Evolutionary conservation across 1,284 basidiomycete species (phyloP), one percentile per base, ranked within the genome.

Genomic region (Agroathelia rolfsii): DNA sequence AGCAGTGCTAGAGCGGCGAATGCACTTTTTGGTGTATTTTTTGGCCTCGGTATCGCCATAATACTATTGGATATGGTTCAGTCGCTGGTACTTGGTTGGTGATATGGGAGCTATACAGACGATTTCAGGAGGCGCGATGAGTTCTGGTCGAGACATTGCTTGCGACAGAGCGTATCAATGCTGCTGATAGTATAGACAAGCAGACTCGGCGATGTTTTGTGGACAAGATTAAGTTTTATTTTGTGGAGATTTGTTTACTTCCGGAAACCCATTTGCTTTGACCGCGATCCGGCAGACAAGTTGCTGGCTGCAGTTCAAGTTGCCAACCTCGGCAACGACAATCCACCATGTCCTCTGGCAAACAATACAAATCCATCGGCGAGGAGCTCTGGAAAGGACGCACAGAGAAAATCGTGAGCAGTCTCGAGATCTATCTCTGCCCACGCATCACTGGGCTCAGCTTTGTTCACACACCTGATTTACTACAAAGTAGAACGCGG

Each of bases 11-110:
- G 24, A 13, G 27, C 16, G 31, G 19, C 26, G 21, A 32, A 52
- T 73, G 40, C 51, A 94, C 92, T 93, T 96, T 61, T 80, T 75
- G 0, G 95, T 96, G 56, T 99, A 99, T 64, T 99, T 99, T 53
- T 76, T 76, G 16, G 95, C 94, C 57, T 97, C 94, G 15, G 65
- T 64, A 54, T 98, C 94, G 38, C 89, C 90, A 73, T 99, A 99
- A 52, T 94, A 98, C 90, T 95, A 48, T 33, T n/a, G n/a, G n/a
- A n/a, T n/a, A n/a, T n/a, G n/a, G n/a, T n/a, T n/a, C n/a, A n/a
- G n/a, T n/a, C n/a, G n/a, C n/a, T n/a, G n/a, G n/a, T n/a, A n/a
- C n/a, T n/a, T n/a, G n/a, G 12, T 23, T 21, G 17, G 19, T 14
- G 24, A 20, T 25, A 24, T 10, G 24, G 14, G 28, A 31, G 22